Conservation (phyloP, 176 grass and related monocot species). For the Paspalum vaginatum region DNA sequence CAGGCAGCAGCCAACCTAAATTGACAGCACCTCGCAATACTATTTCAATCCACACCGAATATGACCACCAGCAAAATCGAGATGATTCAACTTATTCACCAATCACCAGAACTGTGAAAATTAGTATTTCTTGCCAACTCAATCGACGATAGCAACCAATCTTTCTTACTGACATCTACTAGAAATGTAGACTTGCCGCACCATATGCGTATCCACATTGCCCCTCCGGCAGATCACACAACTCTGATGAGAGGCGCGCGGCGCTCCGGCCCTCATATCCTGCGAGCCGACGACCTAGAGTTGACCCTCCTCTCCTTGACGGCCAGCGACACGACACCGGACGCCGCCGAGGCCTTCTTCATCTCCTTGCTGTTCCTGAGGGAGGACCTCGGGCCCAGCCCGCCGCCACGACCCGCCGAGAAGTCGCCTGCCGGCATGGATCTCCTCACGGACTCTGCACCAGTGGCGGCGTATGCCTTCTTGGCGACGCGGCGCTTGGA, state of each 20-base stretch:
- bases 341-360: constrained; percentile 55
- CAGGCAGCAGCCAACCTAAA: no score
- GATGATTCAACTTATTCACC: no score
- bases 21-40: no score
- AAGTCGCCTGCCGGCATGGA: constrained; percentile 47
- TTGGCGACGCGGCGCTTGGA: constrained; percentile 61
- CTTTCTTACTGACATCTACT: no score
- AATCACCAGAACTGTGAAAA: no score
- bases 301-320: constrained; percentile 40
- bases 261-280: constrained; percentile 20
- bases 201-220: no score
- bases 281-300: constrained; percentile 26
- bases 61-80: no score
- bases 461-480: constrained; percentile 13
- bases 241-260: neutral
- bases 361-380: constrained; percentile 78
- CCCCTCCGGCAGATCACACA: neutral
- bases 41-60: no score
- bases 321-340: neutral
- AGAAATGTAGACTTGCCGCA: no score
- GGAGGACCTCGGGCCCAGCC: constrained; percentile 46
- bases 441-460: constrained; percentile 54
- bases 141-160: no score
- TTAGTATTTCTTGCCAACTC: no score
- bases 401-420: constrained; percentile 20